These are phyloP conservation scores for Pythium volutum DNA, from an alignment of 352 stramenopile genomes.

Conservation along the genomic window DNA sequence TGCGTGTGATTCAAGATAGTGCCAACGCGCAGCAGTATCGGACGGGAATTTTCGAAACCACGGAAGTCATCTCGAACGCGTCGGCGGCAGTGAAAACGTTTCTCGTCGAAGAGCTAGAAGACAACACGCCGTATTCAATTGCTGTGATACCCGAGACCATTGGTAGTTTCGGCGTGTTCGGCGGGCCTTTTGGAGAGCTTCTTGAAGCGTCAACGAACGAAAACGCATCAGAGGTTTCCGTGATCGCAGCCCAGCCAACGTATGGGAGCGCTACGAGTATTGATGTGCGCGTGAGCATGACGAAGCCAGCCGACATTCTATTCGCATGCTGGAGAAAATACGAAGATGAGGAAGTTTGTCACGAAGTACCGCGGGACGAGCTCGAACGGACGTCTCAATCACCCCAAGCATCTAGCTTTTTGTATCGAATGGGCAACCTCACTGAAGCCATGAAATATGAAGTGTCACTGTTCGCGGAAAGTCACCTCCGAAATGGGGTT, in stretches of 20 bases:
- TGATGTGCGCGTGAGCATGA: constrained; percentile 46
- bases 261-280: constrained; percentile 39
- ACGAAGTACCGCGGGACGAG: constrained; percentile 31
- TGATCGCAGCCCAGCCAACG: constrained; percentile 30
- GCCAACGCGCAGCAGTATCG: not conserved
- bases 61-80: not conserved
- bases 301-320: constrained; percentile 55
- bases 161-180: constrained; percentile 60
- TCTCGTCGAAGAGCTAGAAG: constrained; percentile 35
- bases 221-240: constrained; percentile 52
- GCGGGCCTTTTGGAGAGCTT: constrained; percentile 34
- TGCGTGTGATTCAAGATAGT: not conserved
- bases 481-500: constrained; percentile 48
- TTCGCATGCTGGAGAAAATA: constrained; percentile 34
- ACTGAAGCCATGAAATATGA: constrained; percentile 43
- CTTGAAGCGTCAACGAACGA: constrained; percentile 62
- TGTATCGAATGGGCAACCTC: constrained; percentile 51
- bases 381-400: constrained; percentile 26
- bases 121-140: constrained; percentile 51
- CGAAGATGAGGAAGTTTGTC: constrained; percentile 17
- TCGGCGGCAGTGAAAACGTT: not conserved
- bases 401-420: constrained; percentile 24
- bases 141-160: constrained; percentile 62
- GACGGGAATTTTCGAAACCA: not conserved
- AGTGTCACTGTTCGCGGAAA: constrained; percentile 57